Evolutionary conservation across 306 rosid species (phyloP).

Genomic region (Inga leiocalycina): DNA sequence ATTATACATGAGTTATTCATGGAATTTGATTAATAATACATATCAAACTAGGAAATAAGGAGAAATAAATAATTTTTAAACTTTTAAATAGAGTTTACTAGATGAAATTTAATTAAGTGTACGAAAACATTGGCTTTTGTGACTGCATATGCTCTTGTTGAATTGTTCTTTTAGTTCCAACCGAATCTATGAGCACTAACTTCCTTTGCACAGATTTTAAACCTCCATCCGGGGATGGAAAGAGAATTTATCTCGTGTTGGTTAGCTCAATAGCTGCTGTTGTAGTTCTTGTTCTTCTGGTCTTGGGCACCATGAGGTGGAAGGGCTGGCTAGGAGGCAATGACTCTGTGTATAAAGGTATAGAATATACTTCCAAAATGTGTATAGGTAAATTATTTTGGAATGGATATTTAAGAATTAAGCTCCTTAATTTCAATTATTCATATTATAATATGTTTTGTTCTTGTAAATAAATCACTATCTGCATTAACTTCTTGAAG

Average conservation of each 20-base stretch:
- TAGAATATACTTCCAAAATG: neutral
- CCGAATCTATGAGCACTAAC: neutral
- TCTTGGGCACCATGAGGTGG: neutral
- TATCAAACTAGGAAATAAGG: neutral
- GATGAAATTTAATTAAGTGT: neutral
- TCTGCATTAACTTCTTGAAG: neutral
- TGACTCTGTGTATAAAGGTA: neutral
- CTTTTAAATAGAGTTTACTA: neutral
- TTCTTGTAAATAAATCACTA: neutral
- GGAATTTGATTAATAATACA: neutral
- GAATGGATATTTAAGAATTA: neutral
- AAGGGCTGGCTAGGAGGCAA: slow-evolving; percentile 9
- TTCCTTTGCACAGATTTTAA: slow-evolving; percentile 4
- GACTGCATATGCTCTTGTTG: neutral
- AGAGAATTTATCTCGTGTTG: neutral
- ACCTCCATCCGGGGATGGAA: neutral
- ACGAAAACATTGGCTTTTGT: neutral
- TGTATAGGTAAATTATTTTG: neutral
- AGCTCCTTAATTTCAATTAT: neutral
- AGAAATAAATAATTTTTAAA: neutral
- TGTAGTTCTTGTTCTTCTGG: neutral
- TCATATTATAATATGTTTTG: neutral
- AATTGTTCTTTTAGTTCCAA: neutral
- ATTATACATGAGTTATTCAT: neutral
- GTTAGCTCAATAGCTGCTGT: neutral